These are phyloP conservation scores for Maudiozyma turicensis DNA, from an alignment of 805 yeast species.

Conservation along the genomic window DNA sequence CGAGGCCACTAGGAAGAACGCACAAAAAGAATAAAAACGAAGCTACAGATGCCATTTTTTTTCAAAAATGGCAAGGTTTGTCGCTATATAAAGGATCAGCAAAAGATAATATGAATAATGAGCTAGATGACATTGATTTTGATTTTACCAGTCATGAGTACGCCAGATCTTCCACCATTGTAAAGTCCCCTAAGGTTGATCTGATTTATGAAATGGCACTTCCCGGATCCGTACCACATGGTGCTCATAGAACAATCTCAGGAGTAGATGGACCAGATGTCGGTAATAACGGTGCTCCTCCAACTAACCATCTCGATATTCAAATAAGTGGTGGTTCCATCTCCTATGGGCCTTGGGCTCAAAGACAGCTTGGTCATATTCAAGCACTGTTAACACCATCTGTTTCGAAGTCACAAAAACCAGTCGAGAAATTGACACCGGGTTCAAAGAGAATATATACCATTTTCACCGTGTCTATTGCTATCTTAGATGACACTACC, in stretches of 20 bases:
- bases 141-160: constrained; percentile 51
- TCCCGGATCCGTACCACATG: constrained; percentile 53
- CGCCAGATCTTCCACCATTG: constrained; percentile 63
- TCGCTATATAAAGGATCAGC: constrained; percentile 47
- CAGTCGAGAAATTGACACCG: constrained; percentile 32
- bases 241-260: constrained; percentile 23
- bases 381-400: constrained; percentile 63
- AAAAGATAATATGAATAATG: constrained; percentile 24
- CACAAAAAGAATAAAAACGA: constrained; percentile 2
- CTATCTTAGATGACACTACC: constrained; percentile 54
- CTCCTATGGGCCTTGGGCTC: constrained; percentile 95
- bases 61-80: constrained; percentile 65
- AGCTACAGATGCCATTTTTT: constrained; percentile 10
- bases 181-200: constrained; percentile 50
- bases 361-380: constrained; percentile 62
- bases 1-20: constrained; percentile 5
- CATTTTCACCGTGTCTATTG: constrained; percentile 45
- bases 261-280: constrained; percentile 41
- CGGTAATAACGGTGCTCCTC: constrained; percentile 50
- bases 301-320: constrained; percentile 53
- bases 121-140: constrained; percentile 26
- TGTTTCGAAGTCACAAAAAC: constrained; percentile 45
- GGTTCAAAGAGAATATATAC: constrained; percentile 50
- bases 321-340: constrained; percentile 51
- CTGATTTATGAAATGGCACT: constrained; percentile 58